Conservation (phyloP, 306 rosid species). For the Abrus precatorius region DNA sequence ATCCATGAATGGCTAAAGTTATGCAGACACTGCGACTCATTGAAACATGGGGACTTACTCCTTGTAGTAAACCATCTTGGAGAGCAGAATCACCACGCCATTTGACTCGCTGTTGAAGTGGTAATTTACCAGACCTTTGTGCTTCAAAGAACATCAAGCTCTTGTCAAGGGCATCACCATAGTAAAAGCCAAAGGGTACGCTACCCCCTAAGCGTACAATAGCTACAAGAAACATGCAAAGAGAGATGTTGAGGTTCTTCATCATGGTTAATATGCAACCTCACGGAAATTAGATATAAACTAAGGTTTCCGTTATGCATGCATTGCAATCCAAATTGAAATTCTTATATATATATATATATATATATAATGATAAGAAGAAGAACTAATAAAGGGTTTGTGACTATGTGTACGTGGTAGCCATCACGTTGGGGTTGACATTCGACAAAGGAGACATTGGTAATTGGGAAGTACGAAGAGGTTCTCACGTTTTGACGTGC, state of each 20-base stretch:
- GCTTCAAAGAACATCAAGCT: constrained; percentile 85
- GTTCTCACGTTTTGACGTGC: constrained; percentile 70
- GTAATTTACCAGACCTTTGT: constrained; percentile 82
- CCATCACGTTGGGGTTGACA: constrained; percentile 64
- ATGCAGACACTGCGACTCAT: background rate
- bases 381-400: constrained; percentile 19
- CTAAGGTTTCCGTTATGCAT: background rate
- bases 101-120: constrained; percentile 59
- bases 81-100: constrained; percentile 91
- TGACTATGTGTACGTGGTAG: constrained; percentile 44
- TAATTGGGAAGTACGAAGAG: constrained; percentile 50
- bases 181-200: constrained; percentile 51
- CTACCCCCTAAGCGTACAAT: constrained; percentile 43
- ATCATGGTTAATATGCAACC: constrained; percentile 32
- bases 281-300: background rate
- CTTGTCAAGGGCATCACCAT: constrained; percentile 79
- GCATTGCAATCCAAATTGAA: background rate
- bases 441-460: constrained; percentile 22
- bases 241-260: constrained; percentile 54
- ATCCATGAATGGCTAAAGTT: background rate
- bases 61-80: constrained; percentile 78
- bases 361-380: background rate
- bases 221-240: constrained; percentile 46
- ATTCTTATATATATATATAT: constrained; percentile 24
- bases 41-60: constrained; percentile 57